Evolutionary conservation across 352 stramenopile species (phyloP), one percentile per base, ranked within the genome.

Genomic region (Globisporangium nagaii): DNA sequence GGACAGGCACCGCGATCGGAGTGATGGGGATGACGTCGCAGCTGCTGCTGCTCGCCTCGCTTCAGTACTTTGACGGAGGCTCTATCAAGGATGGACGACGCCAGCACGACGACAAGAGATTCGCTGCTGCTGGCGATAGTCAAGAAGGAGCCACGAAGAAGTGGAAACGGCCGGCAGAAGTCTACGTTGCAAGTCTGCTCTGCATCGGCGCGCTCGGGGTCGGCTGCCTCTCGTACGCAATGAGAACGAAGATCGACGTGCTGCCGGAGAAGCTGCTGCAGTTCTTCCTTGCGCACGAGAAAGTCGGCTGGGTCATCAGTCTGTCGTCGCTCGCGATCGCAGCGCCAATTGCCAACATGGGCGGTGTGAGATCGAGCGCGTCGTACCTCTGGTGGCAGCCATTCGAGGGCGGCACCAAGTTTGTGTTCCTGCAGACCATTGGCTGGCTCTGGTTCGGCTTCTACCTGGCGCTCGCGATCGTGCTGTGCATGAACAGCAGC

Each of bases 391-490:
- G 71, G 66, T 85, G 70, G 70, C 74, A 85, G 12, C 74, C 74
- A 4, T 85, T 85, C 43, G 41, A 69, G 3, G 74, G 74, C 12
- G 73, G 71, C n/a, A 79, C 74, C 1, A 78, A 76, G 43, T 85
- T 77, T 54, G 63, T 83, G 7, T 85, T 85, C 47, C 43, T 85
- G 13, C 74, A 85, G 62, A 75, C 66, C 6, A 62, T 85, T 4
- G 74, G 74, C 2, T 85, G 74, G 74, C 58, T 82, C 19, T 85
- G 74, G 74, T 85, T 83, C 31, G 69, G 61, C 0, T 68, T 77
- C 36, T 81, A 75, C 52, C 43, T 79, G 20, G 71, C 68, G 13
- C 20, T 70, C 8, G 55, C 62, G 5, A 63, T 85, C 19, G 46
- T 85, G 1, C n/a, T 80, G 19, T 51, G 54, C 34, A 63, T 83